phyloP scores from a whole-genome alignment of 2,329 filamentous ascomycete species.

The Beauveria medogensis region DNA sequence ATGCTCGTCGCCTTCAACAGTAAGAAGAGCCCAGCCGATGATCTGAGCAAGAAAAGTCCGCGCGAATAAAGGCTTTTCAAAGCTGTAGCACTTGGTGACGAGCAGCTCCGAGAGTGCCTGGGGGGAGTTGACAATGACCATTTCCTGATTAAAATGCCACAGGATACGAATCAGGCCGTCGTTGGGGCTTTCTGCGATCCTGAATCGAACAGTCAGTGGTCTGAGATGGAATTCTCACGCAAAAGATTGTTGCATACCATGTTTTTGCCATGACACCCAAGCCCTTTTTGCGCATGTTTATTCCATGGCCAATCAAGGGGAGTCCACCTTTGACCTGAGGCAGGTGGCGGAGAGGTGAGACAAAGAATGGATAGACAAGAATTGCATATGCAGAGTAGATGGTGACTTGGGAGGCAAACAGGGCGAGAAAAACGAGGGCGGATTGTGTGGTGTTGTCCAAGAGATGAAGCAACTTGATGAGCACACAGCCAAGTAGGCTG shows the following conservation, averaged over 20 bases:
- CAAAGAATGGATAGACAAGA: slow-evolving; percentile 28
- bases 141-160: slow-evolving; percentile 49
- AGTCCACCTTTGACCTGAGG: slow-evolving; percentile 27
- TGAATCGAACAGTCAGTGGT: slow-evolving; percentile 15
- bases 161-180: slow-evolving; percentile 58
- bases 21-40: slow-evolving; percentile 52
- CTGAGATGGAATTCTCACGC: background rate
- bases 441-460: background rate
- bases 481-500: slow-evolving; percentile 4
- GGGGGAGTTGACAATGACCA: slow-evolving; percentile 47
- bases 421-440: background rate
- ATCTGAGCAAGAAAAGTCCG: slow-evolving; percentile 73
- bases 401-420: slow-evolving; percentile 3
- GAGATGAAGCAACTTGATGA: slow-evolving; percentile 8
- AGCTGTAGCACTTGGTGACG: slow-evolving; percentile 57
- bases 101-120: slow-evolving; percentile 58
- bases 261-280: slow-evolving; percentile 40
- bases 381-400: slow-evolving; percentile 23
- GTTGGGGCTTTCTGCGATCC: slow-evolving; percentile 52
- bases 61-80: slow-evolving; percentile 44
- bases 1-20: slow-evolving; percentile 26
- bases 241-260: slow-evolving; percentile 49
- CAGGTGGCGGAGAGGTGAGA: slow-evolving; percentile 32
- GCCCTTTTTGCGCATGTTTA: background rate
- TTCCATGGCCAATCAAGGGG: slow-evolving; percentile 6